Conservation (phyloP, 345 rosid species). For the Melastoma malabathricum region DNA sequence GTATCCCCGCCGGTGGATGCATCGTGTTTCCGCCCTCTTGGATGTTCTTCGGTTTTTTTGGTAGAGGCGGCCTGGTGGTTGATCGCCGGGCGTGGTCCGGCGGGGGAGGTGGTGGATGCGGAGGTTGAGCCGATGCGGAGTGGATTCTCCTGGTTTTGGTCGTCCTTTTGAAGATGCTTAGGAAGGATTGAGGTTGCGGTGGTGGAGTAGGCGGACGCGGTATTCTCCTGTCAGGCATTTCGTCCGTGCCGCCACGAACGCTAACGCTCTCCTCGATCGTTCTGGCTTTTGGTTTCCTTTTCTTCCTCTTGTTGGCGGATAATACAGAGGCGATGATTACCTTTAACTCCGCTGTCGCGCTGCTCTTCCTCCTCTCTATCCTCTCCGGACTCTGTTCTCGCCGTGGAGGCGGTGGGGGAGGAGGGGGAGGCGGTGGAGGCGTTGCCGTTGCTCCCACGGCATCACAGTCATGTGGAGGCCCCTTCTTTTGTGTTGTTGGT, state of each 20-base stretch:
- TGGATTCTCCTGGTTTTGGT: constrained; percentile 46
- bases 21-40: constrained; percentile 20
- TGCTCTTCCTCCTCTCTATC: constrained; percentile 44
- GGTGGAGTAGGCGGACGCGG: constrained; percentile 61
- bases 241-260: constrained; percentile 10
- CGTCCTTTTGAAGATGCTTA: constrained; percentile 45
- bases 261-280: constrained; percentile 8
- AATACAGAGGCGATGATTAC: constrained; percentile 46
- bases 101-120: constrained; percentile 27
- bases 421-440: constrained; percentile 21
- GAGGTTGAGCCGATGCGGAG: constrained; percentile 35
- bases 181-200: constrained; percentile 55
- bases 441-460: constrained; percentile 21
- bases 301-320: constrained; percentile 41
- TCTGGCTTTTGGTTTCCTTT: constrained; percentile 41
- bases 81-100: constrained; percentile 9
- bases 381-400: constrained; percentile 13
- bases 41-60: constrained; percentile 18
- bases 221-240: constrained; percentile 14
- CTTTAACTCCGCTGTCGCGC: constrained; percentile 61
- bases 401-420: constrained; percentile 25
- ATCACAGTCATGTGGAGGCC: constrained; percentile 22
- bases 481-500: constrained; percentile 15
- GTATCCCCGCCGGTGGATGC: constrained; percentile 24
- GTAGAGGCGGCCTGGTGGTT: constrained; percentile 48